Evolutionary conservation across 2,329 filamentous ascomycete species (phyloP).

Genomic region (Ascosphaera apis): DNA sequence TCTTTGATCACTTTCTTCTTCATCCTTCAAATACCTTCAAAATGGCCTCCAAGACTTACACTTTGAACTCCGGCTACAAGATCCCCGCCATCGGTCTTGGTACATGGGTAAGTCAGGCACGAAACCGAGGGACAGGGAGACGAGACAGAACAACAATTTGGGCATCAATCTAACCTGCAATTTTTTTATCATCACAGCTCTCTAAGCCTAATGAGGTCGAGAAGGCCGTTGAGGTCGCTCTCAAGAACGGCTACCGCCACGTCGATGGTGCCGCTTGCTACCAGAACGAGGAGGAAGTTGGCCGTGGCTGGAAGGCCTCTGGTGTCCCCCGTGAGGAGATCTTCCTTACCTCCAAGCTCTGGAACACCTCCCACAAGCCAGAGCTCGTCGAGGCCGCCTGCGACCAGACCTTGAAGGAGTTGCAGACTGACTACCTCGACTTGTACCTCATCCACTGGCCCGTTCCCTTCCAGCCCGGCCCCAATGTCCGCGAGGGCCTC

Average conservation of each 20-base stretch:
- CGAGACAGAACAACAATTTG: no score
- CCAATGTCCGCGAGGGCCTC: constrained; percentile 1
- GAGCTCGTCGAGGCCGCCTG: constrained; percentile 23
- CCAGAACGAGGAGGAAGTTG: constrained; percentile 22
- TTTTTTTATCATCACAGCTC: constrained; percentile 37
- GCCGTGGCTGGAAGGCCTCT: constrained; percentile 16
- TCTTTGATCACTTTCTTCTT: no score
- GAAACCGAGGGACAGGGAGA: no score
- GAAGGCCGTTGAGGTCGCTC: constrained; percentile 21
- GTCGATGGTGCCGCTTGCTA: constrained; percentile 27
- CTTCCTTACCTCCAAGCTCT: constrained; percentile 22
- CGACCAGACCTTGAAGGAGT: constrained; percentile 31
- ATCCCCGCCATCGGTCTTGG: constrained; percentile 24
- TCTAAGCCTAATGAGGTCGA: constrained; percentile 33
- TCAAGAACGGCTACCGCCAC: constrained; percentile 28
- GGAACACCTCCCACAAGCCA: constrained; percentile 15
- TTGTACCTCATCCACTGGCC: constrained; percentile 32
- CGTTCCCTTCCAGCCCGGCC: constrained; percentile 7
- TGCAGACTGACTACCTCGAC: constrained; percentile 42
- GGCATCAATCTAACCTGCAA: no score
- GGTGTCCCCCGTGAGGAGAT: constrained; percentile 14
- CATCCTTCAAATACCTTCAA: no score
- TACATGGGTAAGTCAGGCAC: constrained; percentile 19
- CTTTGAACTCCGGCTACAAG: constrained; percentile 16
- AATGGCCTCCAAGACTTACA: no score